phyloP scores from a whole-genome alignment of 129 eudicot species.

The Chrysanthemum seticuspe region DNA sequence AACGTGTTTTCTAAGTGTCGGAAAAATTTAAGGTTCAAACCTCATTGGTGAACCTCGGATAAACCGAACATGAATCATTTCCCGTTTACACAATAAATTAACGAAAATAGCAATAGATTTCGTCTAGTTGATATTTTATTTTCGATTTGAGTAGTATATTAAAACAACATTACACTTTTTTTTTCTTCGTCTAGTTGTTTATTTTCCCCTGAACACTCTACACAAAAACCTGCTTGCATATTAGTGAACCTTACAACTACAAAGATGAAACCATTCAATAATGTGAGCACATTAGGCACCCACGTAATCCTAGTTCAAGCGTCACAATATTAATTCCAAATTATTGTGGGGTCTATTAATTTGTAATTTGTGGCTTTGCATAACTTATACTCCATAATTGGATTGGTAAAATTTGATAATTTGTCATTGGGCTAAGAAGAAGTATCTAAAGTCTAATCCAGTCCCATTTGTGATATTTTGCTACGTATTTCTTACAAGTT shows the following conservation, averaged over 20 bases:
- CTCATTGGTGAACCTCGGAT: too few species aligned
- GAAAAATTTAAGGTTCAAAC: too few species aligned
- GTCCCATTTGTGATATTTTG: neutral
- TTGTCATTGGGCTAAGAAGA: neutral
- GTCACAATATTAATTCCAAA: conserved; percentile 20
- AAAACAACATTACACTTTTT: too few species aligned
- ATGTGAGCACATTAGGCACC: conserved; percentile 16
- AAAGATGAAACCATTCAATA: conserved; percentile 10
- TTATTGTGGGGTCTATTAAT: conserved; percentile 10
- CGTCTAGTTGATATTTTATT: too few species aligned
- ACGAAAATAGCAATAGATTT: too few species aligned
- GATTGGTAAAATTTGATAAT: neutral
- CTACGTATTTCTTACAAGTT: neutral
- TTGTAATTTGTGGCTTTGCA: conserved; percentile 5
- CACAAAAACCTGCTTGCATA: conserved; percentile 8
- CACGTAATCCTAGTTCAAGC: conserved; percentile 27
- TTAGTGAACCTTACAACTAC: neutral
- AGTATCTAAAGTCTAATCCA: neutral
- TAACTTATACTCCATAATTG: neutral
- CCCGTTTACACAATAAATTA: too few species aligned
- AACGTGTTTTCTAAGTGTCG: too few species aligned
- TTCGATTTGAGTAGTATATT: too few species aligned
- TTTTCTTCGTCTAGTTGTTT: neutral
- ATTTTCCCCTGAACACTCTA: conserved; percentile 5
- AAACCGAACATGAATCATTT: too few species aligned